These are phyloP conservation scores for Brassica juncea DNA, from an alignment of 345 rosid genomes.

Conservation along the genomic window DNA sequence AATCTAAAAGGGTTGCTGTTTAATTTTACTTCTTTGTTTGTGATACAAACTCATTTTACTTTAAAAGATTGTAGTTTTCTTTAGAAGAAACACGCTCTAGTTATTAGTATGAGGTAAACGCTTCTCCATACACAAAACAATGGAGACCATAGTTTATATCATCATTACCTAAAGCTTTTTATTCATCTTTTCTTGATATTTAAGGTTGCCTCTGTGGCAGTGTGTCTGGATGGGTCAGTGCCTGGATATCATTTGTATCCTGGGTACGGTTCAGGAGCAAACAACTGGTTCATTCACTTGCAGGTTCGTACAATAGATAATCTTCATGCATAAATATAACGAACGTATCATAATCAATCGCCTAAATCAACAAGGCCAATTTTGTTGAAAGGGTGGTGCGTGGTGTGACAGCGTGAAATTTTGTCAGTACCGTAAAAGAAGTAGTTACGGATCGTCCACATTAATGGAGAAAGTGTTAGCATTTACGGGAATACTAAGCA, in stretches of 20 bases:
- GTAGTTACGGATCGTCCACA: constrained; percentile 67
- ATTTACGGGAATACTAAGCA: constrained; percentile 74
- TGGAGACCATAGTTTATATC: too few relatives aligned
- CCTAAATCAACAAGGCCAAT: neutral
- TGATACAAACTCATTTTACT: too few relatives aligned
- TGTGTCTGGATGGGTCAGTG: constrained; percentile 91
- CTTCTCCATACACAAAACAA: too few relatives aligned
- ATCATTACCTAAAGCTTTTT: neutral
- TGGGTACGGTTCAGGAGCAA: constrained; percentile 73
- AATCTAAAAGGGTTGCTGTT: too few relatives aligned
- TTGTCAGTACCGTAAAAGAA: constrained; percentile 61
- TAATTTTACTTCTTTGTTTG: too few relatives aligned
- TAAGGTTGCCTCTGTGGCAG: constrained; percentile 44
- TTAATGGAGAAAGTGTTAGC: constrained; percentile 61
- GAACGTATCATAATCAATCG: neutral
- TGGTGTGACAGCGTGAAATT: constrained; percentile 78
- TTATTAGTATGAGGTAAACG: too few relatives aligned
- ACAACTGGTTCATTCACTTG: constrained; percentile 78
- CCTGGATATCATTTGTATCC: constrained; percentile 79
- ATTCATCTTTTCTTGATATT: constrained; percentile 14
- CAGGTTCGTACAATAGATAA: constrained; percentile 52
- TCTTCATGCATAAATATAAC: neutral
- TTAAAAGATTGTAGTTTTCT: too few relatives aligned
- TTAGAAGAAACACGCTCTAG: too few relatives aligned
- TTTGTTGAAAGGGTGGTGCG: constrained; percentile 73